A percentile compares a stretch with the other conserved stretches of the same genome.
Evolutionary conservation across 352 stramenopile species (phyloP).

Genomic region (Pythium aristosporum): DNA sequence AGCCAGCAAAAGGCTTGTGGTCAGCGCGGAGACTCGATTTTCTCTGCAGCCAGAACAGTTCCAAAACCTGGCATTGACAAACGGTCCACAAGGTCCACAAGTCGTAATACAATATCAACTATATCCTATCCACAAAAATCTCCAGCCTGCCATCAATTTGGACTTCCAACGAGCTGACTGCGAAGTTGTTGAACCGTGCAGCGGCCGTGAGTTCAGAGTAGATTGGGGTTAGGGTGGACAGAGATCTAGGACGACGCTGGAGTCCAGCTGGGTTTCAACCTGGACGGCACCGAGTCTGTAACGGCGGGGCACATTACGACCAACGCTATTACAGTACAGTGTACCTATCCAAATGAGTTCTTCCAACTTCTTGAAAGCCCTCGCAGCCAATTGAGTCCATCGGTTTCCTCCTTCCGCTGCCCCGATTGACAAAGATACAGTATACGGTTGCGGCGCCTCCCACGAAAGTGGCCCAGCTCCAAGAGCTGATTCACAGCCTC

Average conservation of each 20-base stretch:
- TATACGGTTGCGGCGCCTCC: not conserved
- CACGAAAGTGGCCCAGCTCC: not conserved
- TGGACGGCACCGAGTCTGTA: not conserved
- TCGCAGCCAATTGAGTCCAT: slow-evolving; percentile 3
- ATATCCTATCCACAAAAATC: not conserved
- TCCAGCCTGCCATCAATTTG: not conserved
- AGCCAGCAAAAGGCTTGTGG: slow-evolving; percentile 2
- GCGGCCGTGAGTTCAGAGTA: slow-evolving; percentile 26
- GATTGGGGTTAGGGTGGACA: slow-evolving; percentile 8
- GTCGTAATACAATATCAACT: not conserved
- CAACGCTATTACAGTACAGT: slow-evolving; percentile 6
- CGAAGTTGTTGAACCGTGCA: slow-evolving; percentile 20
- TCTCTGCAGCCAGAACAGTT: slow-evolving; percentile 7
- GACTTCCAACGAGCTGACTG: not conserved
- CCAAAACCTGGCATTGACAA: not conserved
- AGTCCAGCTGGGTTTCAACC: not conserved
- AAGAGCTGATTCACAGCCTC: not conserved
- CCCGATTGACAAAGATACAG: not conserved
- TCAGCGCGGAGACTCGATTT: slow-evolving; percentile 19
- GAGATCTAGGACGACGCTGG: not conserved
- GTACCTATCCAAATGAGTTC: slow-evolving; percentile 9
- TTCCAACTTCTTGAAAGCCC: slow-evolving; percentile 9
- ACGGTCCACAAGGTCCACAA: slow-evolving; percentile 1
- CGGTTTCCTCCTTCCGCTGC: not conserved
- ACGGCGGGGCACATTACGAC: slow-evolving; percentile 6